Base-by-base conservation (phyloP, 2,329 filamentous ascomycete species). In the Cladosporium cucumerinum region DNA sequence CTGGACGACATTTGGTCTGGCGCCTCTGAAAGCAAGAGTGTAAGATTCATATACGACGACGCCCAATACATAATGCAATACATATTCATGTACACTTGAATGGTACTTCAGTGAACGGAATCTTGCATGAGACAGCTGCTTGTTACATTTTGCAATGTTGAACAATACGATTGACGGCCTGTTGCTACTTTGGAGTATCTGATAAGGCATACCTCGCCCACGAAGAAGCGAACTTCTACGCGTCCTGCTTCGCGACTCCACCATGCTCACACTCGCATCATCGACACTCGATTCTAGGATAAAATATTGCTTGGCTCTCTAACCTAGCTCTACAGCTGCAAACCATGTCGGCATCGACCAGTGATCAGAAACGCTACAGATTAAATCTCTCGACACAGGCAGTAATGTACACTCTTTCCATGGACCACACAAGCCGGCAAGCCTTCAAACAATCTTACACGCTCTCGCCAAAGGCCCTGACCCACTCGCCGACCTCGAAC, bases 401-500 rank as follows among this genome's bases (percentile, higher is more conserved):
- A 46, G 39, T 46, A 46, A 21, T 46, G n/a, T 46, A 46, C 39
- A 46, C 7, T 12, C 39, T 10, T 21, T 8, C 7, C n/a, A 5
- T 5, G 2, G 8, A 21, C 12, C 36, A 18, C 5, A n/a, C 18
- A 5, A 18, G 16, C 39, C 39, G 4, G 5, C 2, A 8, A 16
- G 11, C 12, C 36, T 18, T 7, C 8, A 1, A 43, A 46, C 7
- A 46, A 46, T 54, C 16, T n/a, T 32, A 54, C 28, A 54, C 28
- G 4, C 54, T 23, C 21, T 58, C 60, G 5, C 72, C 73, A 67
- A 75, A 75, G 11, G 69, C 73, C 43, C 78, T 72, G 16, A 92
- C 84, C 87, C 90, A 96, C 78, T 97, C 93, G 63, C 90, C 86
- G 68, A 97, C 87, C 80, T 97, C 93, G 78, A 97, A 97, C 1